Base-by-base conservation (phyloP, 2,329 filamentous ascomycete species). In the Beauveria scarabaeidicola region DNA sequence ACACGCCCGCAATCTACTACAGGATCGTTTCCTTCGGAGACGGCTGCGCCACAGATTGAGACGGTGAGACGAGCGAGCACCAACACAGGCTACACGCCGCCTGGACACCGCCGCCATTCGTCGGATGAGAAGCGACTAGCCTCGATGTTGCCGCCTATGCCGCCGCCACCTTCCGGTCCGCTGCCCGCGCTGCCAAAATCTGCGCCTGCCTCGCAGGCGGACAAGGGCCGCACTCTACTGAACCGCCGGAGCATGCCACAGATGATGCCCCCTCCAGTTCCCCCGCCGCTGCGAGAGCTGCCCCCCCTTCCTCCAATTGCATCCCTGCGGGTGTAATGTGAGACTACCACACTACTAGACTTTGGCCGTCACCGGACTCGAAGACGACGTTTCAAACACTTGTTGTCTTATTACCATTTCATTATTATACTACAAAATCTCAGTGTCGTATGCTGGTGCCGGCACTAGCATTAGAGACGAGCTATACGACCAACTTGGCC, bases 221-320 rank as follows among this genome's bases (percentile, higher is more conserved):
- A 69, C 5, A 56, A 52, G n/a, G 63, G 59, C 13, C 70, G 64
- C 47, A 62, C 63, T 6, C 53, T 72, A 23, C 41, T 69, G 27
- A 74, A 73, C 56, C 73, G 78, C 27, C 74, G 76, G 59, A 82
- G 80, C 68, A 76, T 82, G 75, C 76, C 80, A 6, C 78, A 81
- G 27, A 70, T 82, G 41, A 70, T 70, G 38, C 50, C 59, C 32
- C 81, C 81, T 1, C 80, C 77, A 17, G 78, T 74, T 15, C 81
- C 81, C 7, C 81, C 81, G 5, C 81, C 81, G 25, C 82, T 73
- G 11, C 77, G 77, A 63, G 80, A 81, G 15, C 73, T 84, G 23
- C 81, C 81, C 19, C 81, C 81, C 0, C 74, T 83, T 43, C 81
- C 80, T 5, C 70, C 66, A 47, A 74, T 36, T 38, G 40, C 56